Percentiles rank a stretch among this genome's conserved stretches.
Conservation (phyloP, 352 stramenopile genomes). For the Phytophthora foliorum region DNA sequence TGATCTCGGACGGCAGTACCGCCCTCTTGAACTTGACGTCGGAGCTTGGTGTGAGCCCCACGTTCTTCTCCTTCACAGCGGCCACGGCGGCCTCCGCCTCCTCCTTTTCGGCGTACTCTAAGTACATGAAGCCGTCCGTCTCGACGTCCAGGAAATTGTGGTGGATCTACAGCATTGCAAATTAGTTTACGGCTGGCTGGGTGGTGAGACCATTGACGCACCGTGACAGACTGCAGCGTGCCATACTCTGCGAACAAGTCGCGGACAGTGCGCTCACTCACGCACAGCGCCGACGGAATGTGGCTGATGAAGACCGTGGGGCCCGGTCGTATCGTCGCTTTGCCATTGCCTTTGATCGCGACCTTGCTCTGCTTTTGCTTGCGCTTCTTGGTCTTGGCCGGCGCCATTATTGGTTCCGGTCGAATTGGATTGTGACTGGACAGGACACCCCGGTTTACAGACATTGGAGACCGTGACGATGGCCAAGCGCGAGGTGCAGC, state of each 20-base stretch:
- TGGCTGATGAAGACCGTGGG: conserved; percentile 62
- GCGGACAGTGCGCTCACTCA: conserved; percentile 55
- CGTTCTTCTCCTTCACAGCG: conserved; percentile 40
- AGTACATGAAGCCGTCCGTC: conserved; percentile 73
- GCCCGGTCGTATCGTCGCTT: conserved; percentile 14
- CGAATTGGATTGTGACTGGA: conserved; percentile 7
- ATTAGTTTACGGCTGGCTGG: not conserved
- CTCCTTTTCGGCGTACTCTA: conserved; percentile 52
- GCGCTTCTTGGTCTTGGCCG: conserved; percentile 13
- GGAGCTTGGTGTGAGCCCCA: conserved; percentile 19
- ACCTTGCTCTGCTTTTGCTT: conserved; percentile 24
- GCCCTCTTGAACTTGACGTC: conserved; percentile 25
- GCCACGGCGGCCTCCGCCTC: conserved; percentile 50
- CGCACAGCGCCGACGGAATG: conserved; percentile 69
- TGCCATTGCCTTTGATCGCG: conserved; percentile 8
- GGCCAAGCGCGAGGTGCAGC: conserved; percentile 49
- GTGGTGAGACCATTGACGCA: conserved; percentile 27
- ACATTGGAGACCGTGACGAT: conserved; percentile 5
- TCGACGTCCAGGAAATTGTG: conserved; percentile 75
- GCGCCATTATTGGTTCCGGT: conserved; percentile 24
- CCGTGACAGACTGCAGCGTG: conserved; percentile 55
- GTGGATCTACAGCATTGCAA: conserved; percentile 51
- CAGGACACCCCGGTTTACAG: conserved; percentile 5
- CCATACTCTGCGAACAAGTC: conserved; percentile 62
- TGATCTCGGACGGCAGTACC: conserved; percentile 21